phyloP scores from a whole-genome alignment of 1,284 basidiomycete species.

The Melanopsichium pennsylvanicum region DNA sequence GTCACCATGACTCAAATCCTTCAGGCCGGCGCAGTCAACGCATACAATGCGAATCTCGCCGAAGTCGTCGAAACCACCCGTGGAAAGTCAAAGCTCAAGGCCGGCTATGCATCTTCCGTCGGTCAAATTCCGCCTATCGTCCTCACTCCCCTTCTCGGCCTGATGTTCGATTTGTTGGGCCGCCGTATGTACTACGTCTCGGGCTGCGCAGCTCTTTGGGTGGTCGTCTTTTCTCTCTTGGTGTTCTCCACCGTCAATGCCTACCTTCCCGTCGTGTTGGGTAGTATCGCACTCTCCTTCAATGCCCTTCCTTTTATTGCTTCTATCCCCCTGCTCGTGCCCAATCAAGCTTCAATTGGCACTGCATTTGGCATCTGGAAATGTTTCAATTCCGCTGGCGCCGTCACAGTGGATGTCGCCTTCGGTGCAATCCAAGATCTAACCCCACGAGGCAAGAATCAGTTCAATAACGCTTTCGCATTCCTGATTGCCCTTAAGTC shows the following conservation, averaged over 20 bases:
- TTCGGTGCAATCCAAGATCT: slow-evolving; percentile 67
- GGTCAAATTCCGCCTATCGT: slow-evolving; percentile 68
- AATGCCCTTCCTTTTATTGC: slow-evolving; percentile 67
- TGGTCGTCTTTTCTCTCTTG: slow-evolving; percentile 67
- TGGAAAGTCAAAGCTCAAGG: slow-evolving; percentile 65
- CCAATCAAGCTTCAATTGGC: slow-evolving; percentile 66
- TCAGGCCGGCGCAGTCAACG: slow-evolving; percentile 66
- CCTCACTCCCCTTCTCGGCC: slow-evolving; percentile 66
- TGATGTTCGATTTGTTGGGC: slow-evolving; percentile 53
- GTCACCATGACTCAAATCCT: slow-evolving; percentile 58
- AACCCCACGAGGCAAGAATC: slow-evolving; percentile 48
- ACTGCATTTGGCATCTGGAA: slow-evolving; percentile 69
- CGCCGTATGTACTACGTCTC: slow-evolving; percentile 56
- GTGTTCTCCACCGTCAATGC: slow-evolving; percentile 67
- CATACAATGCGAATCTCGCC: slow-evolving; percentile 67
- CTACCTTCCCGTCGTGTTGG: slow-evolving; percentile 65
- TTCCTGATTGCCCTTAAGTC: slow-evolving; percentile 68
- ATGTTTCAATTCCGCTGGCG: slow-evolving; percentile 63
- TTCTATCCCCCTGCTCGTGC: slow-evolving; percentile 67
- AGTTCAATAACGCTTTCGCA: slow-evolving; percentile 67
- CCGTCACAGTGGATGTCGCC: slow-evolving; percentile 66
- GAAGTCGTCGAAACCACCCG: slow-evolving; percentile 67
- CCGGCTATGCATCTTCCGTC: slow-evolving; percentile 67
- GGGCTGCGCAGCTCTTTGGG: slow-evolving; percentile 64
- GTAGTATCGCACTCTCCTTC: slow-evolving; percentile 65